These are phyloP conservation scores for Barnettozyma salicaria DNA, from an alignment of 805 yeast species.

Conservation along the genomic window DNA sequence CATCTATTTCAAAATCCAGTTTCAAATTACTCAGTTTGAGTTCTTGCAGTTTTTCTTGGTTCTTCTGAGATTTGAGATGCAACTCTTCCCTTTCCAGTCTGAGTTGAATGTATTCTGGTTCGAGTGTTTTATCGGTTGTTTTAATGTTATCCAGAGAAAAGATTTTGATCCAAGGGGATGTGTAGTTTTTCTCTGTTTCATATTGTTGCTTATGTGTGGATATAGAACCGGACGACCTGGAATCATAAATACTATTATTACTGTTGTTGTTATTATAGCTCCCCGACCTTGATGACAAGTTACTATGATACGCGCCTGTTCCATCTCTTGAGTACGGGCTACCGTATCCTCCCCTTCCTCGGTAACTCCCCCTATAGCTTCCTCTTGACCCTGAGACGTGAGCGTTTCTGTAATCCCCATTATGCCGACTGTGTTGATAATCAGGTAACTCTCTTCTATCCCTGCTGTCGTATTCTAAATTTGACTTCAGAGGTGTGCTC, in stretches of 20 bases:
- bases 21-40: constrained; percentile 18
- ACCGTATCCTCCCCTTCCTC: constrained; percentile 3
- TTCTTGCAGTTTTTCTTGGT: constrained; percentile 24
- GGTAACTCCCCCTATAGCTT: constrained; percentile 5
- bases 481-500: background rate
- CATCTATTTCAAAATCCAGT: constrained; percentile 25
- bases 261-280: no score
- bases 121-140: constrained; percentile 1
- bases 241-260: no score
- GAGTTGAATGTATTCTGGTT: constrained; percentile 5
- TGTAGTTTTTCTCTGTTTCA: constrained; percentile 5
- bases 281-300: background rate
- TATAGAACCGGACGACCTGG: no score
- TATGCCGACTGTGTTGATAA: background rate
- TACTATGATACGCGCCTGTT: background rate
- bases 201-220: no score
- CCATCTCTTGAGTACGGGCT: constrained; percentile 5
- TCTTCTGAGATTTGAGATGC: constrained; percentile 17
- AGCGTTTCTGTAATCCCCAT: constrained; percentile 1
- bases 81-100: constrained; percentile 14
- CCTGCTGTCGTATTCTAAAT: background rate
- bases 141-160: constrained; percentile 6
- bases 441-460: background rate
- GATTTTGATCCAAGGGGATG: constrained; percentile 16
- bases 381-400: constrained; percentile 1